phyloP scores from a whole-genome alignment of 176 grass and related monocot species.

The Triticum urartu region DNA sequence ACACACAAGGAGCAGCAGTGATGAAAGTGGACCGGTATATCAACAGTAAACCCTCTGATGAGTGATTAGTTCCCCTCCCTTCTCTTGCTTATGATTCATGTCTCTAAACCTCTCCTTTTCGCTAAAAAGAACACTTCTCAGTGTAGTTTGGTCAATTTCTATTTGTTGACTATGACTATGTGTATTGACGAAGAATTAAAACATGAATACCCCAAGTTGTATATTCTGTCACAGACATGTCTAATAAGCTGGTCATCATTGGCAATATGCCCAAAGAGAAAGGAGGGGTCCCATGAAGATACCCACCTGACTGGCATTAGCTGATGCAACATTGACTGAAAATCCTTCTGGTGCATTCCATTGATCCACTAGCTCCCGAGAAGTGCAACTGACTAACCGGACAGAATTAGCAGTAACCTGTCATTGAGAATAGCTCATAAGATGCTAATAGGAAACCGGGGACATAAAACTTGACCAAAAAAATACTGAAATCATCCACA shows the following conservation, averaged over 20 bases:
- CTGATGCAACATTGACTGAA: slow-evolving; percentile 94
- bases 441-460: not conserved
- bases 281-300: not conserved
- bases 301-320: slow-evolving; percentile 83
- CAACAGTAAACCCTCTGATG: not conserved
- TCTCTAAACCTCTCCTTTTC: not conserved
- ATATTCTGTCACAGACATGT: not conserved
- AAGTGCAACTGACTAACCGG: slow-evolving; percentile 74
- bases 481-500: not conserved
- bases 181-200: not conserved
- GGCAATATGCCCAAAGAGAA: slow-evolving; percentile 13
- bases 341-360: slow-evolving; percentile 88
- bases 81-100: not conserved
- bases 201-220: not conserved
- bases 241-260: not conserved
- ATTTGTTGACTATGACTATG: not conserved
- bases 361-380: slow-evolving; percentile 82
- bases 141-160: slow-evolving; percentile 3
- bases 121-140: not conserved
- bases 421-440: slow-evolving; percentile 25
- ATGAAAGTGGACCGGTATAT: not conserved
- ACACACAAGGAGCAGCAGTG: not conserved
- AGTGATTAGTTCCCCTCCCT: not conserved
- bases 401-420: slow-evolving; percentile 91
- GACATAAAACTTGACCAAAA: not conserved